These are phyloP conservation scores for Isoetes taiwanensis DNA, from an alignment of 75 land plant species.

Conservation along the genomic window DNA sequence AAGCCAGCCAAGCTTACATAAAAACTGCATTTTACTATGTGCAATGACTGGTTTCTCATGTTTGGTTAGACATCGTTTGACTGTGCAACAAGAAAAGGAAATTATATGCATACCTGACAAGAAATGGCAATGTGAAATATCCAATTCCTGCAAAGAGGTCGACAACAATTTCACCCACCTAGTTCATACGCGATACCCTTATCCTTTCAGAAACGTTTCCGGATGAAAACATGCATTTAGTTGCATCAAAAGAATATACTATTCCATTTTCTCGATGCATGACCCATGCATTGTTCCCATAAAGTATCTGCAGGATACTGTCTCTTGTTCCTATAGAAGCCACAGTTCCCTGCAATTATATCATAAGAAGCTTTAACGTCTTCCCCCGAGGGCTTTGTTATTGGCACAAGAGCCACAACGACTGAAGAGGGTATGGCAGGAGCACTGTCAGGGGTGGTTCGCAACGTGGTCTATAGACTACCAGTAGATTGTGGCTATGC, in stretches of 20 bases:
- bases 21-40: no score
- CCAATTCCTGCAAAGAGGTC: slow-evolving; percentile 95
- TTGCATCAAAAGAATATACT: slow-evolving; percentile 77
- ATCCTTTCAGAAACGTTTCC: slow-evolving; percentile 85
- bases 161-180: slow-evolving; percentile 53
- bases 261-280: slow-evolving; percentile 83
- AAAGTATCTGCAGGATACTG: slow-evolving; percentile 57
- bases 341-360: slow-evolving; percentile 65
- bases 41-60: background rate
- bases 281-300: slow-evolving; percentile 83
- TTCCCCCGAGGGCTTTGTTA: no score
- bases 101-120: slow-evolving; percentile 46
- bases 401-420: no score
- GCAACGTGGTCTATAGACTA: no score
- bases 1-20: no score
- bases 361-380: no score
- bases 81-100: background rate
- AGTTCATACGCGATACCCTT: slow-evolving; percentile 53
- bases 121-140: slow-evolving; percentile 74
- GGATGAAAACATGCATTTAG: slow-evolving; percentile 97
- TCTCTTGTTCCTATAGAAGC: slow-evolving; percentile 69
- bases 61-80: background rate
- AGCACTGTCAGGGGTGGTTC: no score
- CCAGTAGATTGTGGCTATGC: no score
- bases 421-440: no score